Evolutionary conservation across 2,329 filamentous ascomycete genomes (phyloP), one percentile per base, ranked within the genome.

Genomic region (Hypomyces rosellus): DNA sequence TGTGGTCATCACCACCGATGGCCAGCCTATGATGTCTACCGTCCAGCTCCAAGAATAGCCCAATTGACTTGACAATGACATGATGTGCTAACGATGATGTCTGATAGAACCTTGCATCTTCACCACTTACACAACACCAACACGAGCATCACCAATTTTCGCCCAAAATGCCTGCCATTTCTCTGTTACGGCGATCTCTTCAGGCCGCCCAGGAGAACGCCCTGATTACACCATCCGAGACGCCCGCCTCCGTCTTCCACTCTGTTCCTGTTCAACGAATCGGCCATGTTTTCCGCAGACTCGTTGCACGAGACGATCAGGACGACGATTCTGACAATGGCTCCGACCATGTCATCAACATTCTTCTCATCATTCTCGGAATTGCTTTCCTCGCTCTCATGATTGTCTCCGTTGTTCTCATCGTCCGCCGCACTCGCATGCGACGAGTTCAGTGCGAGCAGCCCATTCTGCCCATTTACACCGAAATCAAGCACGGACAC

Each of bases 291-390:
- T 8, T 44, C 11, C 16, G 20, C 2, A 44, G 14, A 15, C 41
- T 44, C 9, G 41, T 44, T 25, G 39, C 38, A 12, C 38, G 38
- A 15, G 45, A 41, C 38, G 36, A 33, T 45, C 48, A 45, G 46
- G 30, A 45, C 36, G 50, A 54, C 59, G 70, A 69, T 53, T 61
- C 71, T 53, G 65, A 65, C 53, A 73, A 76, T 57, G 71, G 70
- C 52, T 71, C 74, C 59, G 73, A 86, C 59, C 80, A 75, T 54
- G 83, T 87, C 72, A 76, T 91, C 66, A 84, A 89, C 64, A 80
- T 95, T 40, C 74, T 96, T 65, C 86, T 95, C 60, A 79, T 82
- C 52, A 79, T 97, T 49, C 76, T 97, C 59, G 84, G 85, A 55
- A 76, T 99, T 42, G 74, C 92, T 59, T 81, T 95, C 60, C 69